Conservation (phyloP, 371 early-diverging fungal genomes). For the Quaeritorhiza haematococci region DNA sequence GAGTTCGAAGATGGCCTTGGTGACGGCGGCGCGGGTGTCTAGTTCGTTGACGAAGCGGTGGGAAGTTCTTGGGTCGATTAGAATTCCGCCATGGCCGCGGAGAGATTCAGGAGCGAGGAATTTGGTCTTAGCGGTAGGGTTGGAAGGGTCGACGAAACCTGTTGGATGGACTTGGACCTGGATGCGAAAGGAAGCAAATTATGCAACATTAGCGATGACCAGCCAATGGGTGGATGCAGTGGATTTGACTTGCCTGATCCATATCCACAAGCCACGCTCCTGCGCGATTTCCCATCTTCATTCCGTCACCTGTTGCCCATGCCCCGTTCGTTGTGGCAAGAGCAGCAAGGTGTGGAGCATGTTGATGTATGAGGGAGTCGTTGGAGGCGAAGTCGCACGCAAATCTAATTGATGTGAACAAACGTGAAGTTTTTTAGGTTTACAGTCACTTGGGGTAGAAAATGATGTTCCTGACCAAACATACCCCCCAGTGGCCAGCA, state of each 20-base stretch:
- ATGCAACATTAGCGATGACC: no score
- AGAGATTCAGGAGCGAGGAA: conserved; percentile 79
- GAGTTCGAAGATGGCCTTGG: conserved; percentile 70
- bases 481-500: conserved; percentile 82
- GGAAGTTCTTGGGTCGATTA: conserved; percentile 64
- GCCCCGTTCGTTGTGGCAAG: conserved; percentile 81
- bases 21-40: conserved; percentile 81
- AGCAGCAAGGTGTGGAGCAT: conserved; percentile 45
- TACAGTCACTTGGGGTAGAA: background rate
- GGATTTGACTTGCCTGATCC: conserved; percentile 23
- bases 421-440: no score
- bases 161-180: conserved; percentile 91
- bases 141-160: conserved; percentile 78
- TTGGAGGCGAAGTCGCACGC: conserved; percentile 12
- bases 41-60: conserved; percentile 87
- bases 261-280: conserved; percentile 76
- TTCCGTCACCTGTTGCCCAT: conserved; percentile 85
- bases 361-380: conserved; percentile 14
- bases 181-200: conserved; percentile 29
- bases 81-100: conserved; percentile 82
- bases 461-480: background rate
- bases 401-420: no score
- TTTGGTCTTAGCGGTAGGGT: conserved; percentile 53
- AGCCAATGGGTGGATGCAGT: background rate
- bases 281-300: conserved; percentile 67